Base-by-base conservation (phyloP, 176 grass and related monocot genomes). In the Saccharum officinarum region DNA sequence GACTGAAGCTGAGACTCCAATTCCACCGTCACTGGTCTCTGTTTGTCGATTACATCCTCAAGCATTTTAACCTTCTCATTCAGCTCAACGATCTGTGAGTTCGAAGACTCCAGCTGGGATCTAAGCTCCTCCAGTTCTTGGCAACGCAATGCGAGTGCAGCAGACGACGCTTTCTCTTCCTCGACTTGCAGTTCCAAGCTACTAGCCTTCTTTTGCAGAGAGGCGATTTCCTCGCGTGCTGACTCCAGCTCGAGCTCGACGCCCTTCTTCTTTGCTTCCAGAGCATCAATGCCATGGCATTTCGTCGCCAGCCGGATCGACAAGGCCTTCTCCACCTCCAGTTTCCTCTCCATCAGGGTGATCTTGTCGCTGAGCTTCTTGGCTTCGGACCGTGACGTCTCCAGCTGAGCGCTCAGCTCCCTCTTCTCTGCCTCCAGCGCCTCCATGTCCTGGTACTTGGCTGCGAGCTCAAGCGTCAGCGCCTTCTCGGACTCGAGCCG, bases 321-420 rank as follows among this genome's bases (percentile, higher is more conserved):
- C 14, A 85, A 83, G n/a, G 44, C 88, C 80, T 86, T 94, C 85
- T 98, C 93, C 55, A 89, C 82, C 82, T 91, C 89, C 54, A 94
- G 33, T 34, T 85, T 89, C 71, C 52, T 86, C 87, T 94, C 93
- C 55, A 97, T 34, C 42, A 82, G 36, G 54, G 37, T 71, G 67
- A 90, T 69, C 79, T 73, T 91, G 1, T 86, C 92, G 45, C 84
- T 78, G 33, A 90, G 69, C 76, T 89, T 89, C 71, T 57, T 77
- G 80, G 68, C 76, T 68, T 94, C 88, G 23, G 75, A 74, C 6
- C 77, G 50, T 37, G 93, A 71, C 37, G 83, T 74, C 67, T 94
- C 81, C 16, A 99, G 59, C 74, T 92, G 82, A 79, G 66, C 28
- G 33, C 75, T 69, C 37, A 89, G 60, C 46, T 92, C 76, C 44